Evolutionary conservation across 2,329 filamentous ascomycete species (phyloP).

Genomic region (Diaporthe sp.): DNA sequence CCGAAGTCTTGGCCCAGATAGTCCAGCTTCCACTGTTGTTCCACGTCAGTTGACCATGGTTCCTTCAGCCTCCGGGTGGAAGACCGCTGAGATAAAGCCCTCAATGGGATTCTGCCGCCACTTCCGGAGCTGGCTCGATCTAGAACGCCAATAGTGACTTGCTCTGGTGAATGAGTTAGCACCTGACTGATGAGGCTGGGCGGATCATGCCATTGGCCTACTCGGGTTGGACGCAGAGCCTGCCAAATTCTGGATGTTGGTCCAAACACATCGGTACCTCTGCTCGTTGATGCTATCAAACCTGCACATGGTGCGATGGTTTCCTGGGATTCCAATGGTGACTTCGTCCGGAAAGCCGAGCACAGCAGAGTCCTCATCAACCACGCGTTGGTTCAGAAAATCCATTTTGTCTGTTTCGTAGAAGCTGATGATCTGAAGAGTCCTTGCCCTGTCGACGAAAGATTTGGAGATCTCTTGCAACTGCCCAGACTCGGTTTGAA

Average conservation of each 20-base stretch:
- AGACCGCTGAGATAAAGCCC: not conserved
- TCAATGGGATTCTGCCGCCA: not conserved
- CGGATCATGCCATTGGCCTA: not conserved
- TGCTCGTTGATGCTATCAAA: constrained; percentile 35
- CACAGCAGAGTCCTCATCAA: constrained; percentile 38
- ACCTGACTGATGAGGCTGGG: not conserved
- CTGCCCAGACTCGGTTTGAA: constrained; percentile 42
- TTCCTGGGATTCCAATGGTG: constrained; percentile 31
- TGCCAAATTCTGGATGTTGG: constrained; percentile 29
- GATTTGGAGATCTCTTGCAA: constrained; percentile 34
- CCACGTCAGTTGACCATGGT: not conserved
- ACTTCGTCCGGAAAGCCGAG: constrained; percentile 30
- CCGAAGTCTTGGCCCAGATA: not conserved
- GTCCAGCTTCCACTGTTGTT: not conserved
- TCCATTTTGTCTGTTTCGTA: constrained; percentile 37
- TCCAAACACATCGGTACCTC: constrained; percentile 26
- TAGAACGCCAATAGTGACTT: not conserved
- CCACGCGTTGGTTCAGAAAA: constrained; percentile 36
- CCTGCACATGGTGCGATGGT: constrained; percentile 40
- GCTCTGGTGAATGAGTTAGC: not conserved
- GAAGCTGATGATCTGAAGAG: constrained; percentile 33
- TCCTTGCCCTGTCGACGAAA: constrained; percentile 31
- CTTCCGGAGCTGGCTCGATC: not conserved
- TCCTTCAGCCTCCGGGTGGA: not conserved
- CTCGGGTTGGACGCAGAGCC: constrained; percentile 28